These are phyloP conservation scores for Pseudonectria foliicola DNA, from an alignment of 2,329 filamentous ascomycete genomes.

Conservation along the genomic window DNA sequence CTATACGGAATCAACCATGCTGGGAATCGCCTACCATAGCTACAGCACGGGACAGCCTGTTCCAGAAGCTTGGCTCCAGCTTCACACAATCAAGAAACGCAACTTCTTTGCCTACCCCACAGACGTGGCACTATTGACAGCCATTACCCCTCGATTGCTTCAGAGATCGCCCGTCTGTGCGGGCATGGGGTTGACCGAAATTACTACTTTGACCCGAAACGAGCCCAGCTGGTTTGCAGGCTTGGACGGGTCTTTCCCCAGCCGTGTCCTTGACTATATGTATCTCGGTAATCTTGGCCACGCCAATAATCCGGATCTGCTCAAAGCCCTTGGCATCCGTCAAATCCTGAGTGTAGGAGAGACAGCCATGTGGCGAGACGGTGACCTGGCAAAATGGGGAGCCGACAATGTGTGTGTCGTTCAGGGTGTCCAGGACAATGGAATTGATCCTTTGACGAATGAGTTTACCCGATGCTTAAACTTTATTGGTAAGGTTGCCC, in stretches of 20 bases:
- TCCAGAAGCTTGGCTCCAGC: conserved; percentile 76
- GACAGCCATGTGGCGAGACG: conserved; percentile 70
- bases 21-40: conserved; percentile 88
- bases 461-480: conserved; percentile 81
- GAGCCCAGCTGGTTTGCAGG: conserved; percentile 75
- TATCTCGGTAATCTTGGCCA: conserved; percentile 91
- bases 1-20: conserved; percentile 88
- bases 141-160: conserved; percentile 69
- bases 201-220: conserved; percentile 44
- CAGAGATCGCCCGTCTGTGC: conserved; percentile 55
- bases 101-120: conserved; percentile 97
- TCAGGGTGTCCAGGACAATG: conserved; percentile 89
- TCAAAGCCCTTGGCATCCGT: conserved; percentile 72
- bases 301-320: conserved; percentile 84
- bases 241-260: conserved; percentile 87
- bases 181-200: conserved; percentile 44
- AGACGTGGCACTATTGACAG: conserved; percentile 75
- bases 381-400: conserved; percentile 66
- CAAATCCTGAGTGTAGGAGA: conserved; percentile 92
- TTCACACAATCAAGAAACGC: conserved; percentile 73
- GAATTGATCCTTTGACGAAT: conserved; percentile 81
- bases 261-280: conserved; percentile 84
- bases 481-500: conserved; percentile 71
- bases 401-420: conserved; percentile 72
- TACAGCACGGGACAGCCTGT: conserved; percentile 77